phyloP scores from a whole-genome alignment of 2,329 filamentous ascomycete species.

The Aspergillus proliferans region DNA sequence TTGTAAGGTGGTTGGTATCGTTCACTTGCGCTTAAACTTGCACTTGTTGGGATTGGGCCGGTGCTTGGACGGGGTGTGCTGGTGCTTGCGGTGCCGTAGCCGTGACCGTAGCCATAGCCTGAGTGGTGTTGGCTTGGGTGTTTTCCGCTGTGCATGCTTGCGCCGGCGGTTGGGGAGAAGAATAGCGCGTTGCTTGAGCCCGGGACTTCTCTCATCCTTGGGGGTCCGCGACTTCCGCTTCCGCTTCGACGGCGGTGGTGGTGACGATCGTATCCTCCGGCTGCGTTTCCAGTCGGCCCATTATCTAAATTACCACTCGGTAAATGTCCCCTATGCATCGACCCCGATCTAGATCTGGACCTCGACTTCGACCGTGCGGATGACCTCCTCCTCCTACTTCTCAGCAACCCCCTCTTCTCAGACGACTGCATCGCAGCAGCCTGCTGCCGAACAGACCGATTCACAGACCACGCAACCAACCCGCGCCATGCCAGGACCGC shows the following conservation, averaged over 20 bases:
- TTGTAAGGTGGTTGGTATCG: background rate
- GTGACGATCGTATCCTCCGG: background rate
- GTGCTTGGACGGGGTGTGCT: too few relatives aligned
- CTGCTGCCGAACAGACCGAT: constrained; percentile 73
- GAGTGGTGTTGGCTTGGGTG: too few relatives aligned
- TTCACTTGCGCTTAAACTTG: background rate
- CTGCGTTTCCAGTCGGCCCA: background rate
- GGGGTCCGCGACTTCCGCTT: background rate
- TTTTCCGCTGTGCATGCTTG: constrained; percentile 40
- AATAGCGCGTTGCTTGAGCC: constrained; percentile 71
- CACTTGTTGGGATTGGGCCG: too few relatives aligned
- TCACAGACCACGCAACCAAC: constrained; percentile 82
- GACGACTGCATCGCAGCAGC: constrained; percentile 71
- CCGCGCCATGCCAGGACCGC: constrained; percentile 83
- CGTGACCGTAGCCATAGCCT: too few relatives aligned
- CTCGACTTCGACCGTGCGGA: constrained; percentile 5
- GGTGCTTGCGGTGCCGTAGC: constrained; percentile 26
- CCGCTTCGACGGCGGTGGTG: background rate
- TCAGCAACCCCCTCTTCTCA: constrained; percentile 64
- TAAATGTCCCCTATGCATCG: background rate
- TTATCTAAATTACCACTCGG: background rate
- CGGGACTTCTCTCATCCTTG: constrained; percentile 19
- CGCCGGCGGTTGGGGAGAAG: constrained; percentile 84
- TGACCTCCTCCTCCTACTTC: constrained; percentile 35
- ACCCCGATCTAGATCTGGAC: background rate